Conservation (phyloP, 2,329 filamentous ascomycete genomes). For the Cryphonectria nitschkei region DNA sequence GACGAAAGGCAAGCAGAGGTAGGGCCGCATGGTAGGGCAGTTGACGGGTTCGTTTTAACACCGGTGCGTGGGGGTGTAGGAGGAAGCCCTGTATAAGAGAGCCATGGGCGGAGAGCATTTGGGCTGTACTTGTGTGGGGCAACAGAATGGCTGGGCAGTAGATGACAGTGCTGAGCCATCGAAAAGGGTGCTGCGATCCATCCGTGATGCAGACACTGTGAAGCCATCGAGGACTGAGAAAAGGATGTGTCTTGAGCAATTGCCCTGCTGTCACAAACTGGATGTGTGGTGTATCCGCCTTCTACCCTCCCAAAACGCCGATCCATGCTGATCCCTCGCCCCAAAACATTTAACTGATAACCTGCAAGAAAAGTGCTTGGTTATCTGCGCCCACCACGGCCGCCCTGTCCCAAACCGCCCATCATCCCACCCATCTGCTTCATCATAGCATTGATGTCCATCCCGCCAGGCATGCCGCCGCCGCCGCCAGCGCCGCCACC, state of each 20-base stretch:
- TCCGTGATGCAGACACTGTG: neutral
- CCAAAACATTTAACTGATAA: neutral
- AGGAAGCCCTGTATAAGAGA: neutral
- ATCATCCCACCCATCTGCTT: conserved; percentile 59
- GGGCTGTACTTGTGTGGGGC: neutral
- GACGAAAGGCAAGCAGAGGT: neutral
- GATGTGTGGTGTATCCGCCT: neutral
- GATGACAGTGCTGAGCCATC: neutral
- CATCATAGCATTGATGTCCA: conserved; percentile 39
- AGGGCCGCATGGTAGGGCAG: neutral
- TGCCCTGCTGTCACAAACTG: neutral
- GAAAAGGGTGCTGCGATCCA: neutral
- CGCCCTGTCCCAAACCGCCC: conserved; percentile 32
- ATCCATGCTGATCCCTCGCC: conserved; percentile 14
- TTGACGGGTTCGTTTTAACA: neutral
- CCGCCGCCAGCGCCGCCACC: conserved; percentile 63
- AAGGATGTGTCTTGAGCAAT: neutral
- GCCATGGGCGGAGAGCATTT: neutral
- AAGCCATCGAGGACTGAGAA: neutral
- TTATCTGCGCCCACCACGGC: conserved; percentile 25
- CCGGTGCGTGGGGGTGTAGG: neutral
- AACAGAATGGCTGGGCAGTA: neutral
- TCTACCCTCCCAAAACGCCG: conserved; percentile 17
- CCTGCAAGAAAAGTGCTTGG: neutral
- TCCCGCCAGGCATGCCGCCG: conserved; percentile 71